phyloP scores from a whole-genome alignment of 768 basidiomycete genomes.

The Rhizopogon rudus region DNA sequence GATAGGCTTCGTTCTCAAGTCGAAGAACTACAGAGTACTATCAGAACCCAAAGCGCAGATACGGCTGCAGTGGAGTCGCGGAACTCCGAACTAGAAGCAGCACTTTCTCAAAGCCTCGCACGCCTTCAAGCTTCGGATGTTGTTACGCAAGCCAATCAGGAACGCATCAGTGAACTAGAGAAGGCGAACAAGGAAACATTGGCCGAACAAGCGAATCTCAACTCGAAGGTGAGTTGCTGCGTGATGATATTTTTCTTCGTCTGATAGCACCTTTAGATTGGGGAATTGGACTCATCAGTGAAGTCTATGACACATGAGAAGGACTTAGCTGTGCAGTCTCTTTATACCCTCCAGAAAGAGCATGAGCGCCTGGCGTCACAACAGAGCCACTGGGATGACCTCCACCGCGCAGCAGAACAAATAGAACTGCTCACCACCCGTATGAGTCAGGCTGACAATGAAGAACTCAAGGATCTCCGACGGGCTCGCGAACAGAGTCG shows the following conservation, averaged over 20 bases:
- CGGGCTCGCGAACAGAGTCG: slow-evolving; percentile 54
- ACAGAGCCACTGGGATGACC: slow-evolving; percentile 75
- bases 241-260: background rate
- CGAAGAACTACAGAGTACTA: slow-evolving; percentile 46
- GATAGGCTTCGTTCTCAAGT: slow-evolving; percentile 53
- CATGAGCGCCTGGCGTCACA: slow-evolving; percentile 56
- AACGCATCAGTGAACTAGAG: slow-evolving; percentile 60
- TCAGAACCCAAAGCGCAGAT: slow-evolving; percentile 41
- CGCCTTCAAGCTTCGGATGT: slow-evolving; percentile 73
- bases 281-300: slow-evolving; percentile 54
- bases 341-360: slow-evolving; percentile 52
- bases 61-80: slow-evolving; percentile 40
- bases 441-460: slow-evolving; percentile 60
- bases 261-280: slow-evolving; percentile 38
- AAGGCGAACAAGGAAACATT: slow-evolving; percentile 48
- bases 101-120: slow-evolving; percentile 66
- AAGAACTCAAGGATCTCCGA: slow-evolving; percentile 69
- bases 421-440: slow-evolving; percentile 61
- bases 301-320: slow-evolving; percentile 58
- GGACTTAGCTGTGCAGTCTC: slow-evolving; percentile 47
- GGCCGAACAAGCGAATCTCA: slow-evolving; percentile 53
- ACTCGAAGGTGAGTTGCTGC: slow-evolving; percentile 47
- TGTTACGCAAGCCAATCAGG: slow-evolving; percentile 51
- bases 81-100: slow-evolving; percentile 64
- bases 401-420: slow-evolving; percentile 66